Percentiles rank a stretch among this genome's conserved stretches.
These are phyloP conservation scores for Globisporangium abappressorium DNA, from an alignment of 352 stramenopile genomes.

Conservation along the genomic window DNA sequence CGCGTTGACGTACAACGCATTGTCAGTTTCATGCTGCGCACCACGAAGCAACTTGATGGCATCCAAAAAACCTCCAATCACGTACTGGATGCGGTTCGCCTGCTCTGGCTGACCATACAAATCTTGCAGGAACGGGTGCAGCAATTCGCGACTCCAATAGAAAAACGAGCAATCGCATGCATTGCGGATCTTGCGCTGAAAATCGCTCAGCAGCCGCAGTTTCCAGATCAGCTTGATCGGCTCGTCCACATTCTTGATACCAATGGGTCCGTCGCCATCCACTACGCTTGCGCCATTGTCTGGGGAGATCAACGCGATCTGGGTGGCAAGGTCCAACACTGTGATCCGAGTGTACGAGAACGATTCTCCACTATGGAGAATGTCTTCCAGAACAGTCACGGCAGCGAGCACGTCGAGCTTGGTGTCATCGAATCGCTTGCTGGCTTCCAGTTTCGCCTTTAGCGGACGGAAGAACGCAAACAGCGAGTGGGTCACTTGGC, in stretches of 20 bases:
- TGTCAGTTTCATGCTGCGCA: constrained; percentile 75
- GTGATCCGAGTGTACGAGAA: constrained; percentile 85
- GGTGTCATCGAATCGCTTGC: constrained; percentile 85
- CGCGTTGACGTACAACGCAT: constrained; percentile 58
- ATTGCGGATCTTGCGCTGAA: constrained; percentile 81
- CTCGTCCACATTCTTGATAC: constrained; percentile 65
- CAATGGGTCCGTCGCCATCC: constrained; percentile 39
- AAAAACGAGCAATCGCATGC: constrained; percentile 92
- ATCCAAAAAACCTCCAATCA: constrained; percentile 78
- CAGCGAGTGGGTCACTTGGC: constrained; percentile 76
- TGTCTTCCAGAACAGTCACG: constrained; percentile 84
- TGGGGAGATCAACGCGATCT: constrained; percentile 76
- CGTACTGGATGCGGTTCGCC: constrained; percentile 81
- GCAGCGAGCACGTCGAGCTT: constrained; percentile 83
- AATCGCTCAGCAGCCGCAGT: constrained; percentile 83
- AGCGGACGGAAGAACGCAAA: constrained; percentile 80
- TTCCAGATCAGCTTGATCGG: constrained; percentile 84
- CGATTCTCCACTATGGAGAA: constrained; percentile 74
- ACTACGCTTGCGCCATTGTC: constrained; percentile 32
- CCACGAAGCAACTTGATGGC: constrained; percentile 70
- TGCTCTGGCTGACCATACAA: constrained; percentile 82
- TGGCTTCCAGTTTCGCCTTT: constrained; percentile 80
- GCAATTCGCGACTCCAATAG: constrained; percentile 90
- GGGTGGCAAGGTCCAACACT: constrained; percentile 72
- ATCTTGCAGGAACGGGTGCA: constrained; percentile 83